Evolutionary conservation across 352 stramenopile genomes (phyloP), one percentile per base, ranked within the genome.

Genomic region (Aphanomyces stellatus): DNA sequence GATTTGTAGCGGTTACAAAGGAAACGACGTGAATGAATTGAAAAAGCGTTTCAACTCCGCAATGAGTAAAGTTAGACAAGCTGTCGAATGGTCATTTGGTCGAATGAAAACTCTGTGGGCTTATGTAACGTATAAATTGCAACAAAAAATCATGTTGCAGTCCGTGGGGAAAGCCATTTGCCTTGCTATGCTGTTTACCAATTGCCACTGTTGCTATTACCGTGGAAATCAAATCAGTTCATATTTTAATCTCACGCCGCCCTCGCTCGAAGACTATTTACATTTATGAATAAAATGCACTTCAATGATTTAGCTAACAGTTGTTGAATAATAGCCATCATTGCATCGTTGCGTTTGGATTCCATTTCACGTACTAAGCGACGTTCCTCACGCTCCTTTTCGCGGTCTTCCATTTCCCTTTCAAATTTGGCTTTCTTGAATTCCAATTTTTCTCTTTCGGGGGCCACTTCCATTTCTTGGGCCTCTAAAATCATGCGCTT

Each of bases 31-130:
- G 17, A 51, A 33, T 13, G 19, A 8, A 6, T 30, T 53, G 19
- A 28, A 62, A 17, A 15, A 37, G 6, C 37, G 25, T 17, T 65
- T 74, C 51, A 74, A 72, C 43, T 6, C 19, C 0, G 2, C 17
- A 2, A 69, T 74, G 65, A 72, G 69, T 27, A 43, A 31, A 22
- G 56, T 69, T 1, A 19, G 69, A 2, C 55, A 69, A 33, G 37
- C 48, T 7, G 69, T 71, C 3, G 69, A 71, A n/a, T 74, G 62
- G 69, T 48, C 24, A 1, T 74, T 74, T 24, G 48, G 28, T 33
- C 34, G 22, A 4, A 30, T 69, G 24, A 69, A 74, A 28, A 69
- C 13, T 2, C 27, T 65, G 17, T 74, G 69, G 64, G 35, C 28
- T 35, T 62, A 48, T 13, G 53, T 70, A 11, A 48, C 53, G 30